Evolutionary conservation across 1,284 basidiomycete species (phyloP).

Genomic region (Peniophora sp.): DNA sequence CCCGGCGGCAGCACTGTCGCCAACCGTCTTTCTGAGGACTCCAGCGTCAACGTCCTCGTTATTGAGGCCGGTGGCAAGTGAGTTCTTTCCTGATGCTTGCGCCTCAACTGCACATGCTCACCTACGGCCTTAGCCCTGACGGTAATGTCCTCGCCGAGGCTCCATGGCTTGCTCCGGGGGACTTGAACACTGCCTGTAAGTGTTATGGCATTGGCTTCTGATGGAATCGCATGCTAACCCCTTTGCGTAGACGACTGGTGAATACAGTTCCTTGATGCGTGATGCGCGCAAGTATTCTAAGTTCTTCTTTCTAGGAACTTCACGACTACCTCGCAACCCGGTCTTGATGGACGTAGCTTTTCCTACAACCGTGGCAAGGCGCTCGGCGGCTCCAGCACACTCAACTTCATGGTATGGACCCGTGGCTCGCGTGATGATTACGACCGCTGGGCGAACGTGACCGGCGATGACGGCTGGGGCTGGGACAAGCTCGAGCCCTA

Average conservation of each 20-base stretch:
- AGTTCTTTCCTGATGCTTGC: not conserved
- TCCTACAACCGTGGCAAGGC: constrained; percentile 24
- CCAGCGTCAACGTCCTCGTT: constrained; percentile 5
- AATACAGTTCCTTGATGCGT: not conserved
- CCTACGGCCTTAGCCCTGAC: not conserved
- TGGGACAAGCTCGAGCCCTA: constrained; percentile 19
- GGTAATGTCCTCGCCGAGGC: not conserved
- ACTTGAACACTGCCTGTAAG: not conserved
- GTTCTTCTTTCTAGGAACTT: constrained; percentile 20
- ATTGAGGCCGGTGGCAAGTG: constrained; percentile 8
- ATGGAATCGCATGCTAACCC: not conserved
- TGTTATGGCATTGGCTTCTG: not conserved
- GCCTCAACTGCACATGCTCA: not conserved
- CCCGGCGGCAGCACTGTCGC: constrained; percentile 5
- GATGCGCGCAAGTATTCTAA: not conserved
- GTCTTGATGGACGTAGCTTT: constrained; percentile 20
- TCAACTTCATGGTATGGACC: constrained; percentile 22
- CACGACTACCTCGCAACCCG: constrained; percentile 23
- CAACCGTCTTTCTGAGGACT: constrained; percentile 3
- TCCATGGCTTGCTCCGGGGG: not conserved
- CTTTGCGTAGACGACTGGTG: not conserved
- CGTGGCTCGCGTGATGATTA: constrained; percentile 23
- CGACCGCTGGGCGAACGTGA: constrained; percentile 17
- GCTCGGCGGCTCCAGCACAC: constrained; percentile 28
- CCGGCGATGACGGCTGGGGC: constrained; percentile 23